Percentiles rank a stretch among this genome's conserved stretches.
phyloP scores from a whole-genome alignment of 805 yeast genomes.

The Saccharomycopsis fodiens region DNA sequence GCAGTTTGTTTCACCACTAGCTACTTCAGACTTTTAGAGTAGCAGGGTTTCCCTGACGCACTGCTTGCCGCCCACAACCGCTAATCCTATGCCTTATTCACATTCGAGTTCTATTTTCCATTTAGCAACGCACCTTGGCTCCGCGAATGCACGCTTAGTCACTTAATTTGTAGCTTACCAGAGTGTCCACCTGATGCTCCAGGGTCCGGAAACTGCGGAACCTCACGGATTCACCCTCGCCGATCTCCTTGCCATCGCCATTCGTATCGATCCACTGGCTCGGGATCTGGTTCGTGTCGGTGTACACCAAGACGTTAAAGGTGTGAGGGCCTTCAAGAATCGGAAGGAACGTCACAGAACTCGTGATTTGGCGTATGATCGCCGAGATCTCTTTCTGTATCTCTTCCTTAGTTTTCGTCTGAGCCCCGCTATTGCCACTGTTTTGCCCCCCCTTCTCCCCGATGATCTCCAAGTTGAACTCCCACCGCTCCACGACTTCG shows the following conservation, averaged over 20 bases:
- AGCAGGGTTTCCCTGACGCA: too few relatives aligned
- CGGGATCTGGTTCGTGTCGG: constrained; percentile 47
- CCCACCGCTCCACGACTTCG: constrained; percentile 80
- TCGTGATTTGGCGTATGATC: constrained; percentile 80
- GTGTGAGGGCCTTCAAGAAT: constrained; percentile 59
- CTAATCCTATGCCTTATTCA: too few relatives aligned
- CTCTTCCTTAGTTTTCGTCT: constrained; percentile 34
- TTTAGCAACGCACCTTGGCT: too few relatives aligned
- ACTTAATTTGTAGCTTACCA: constrained; percentile 42
- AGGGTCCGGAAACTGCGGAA: constrained; percentile 62
- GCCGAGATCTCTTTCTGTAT: constrained; percentile 76
- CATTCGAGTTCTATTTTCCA: too few relatives aligned
- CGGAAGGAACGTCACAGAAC: constrained; percentile 81
- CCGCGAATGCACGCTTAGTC: not conserved
- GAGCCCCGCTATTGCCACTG: constrained; percentile 6
- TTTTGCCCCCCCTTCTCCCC: constrained; percentile 12
- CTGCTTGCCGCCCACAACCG: too few relatives aligned
- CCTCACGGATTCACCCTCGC: constrained; percentile 58
- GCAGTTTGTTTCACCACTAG: too few relatives aligned
- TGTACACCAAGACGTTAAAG: constrained; percentile 77
- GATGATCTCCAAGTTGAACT: constrained; percentile 54
- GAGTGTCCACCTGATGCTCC: constrained; percentile 62
- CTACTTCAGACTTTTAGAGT: too few relatives aligned
- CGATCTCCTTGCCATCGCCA: constrained; percentile 44
- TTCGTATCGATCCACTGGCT: constrained; percentile 74